Evolutionary conservation across 2,329 filamentous ascomycete species (phyloP), one percentile per base, ranked within the genome.

Genomic region (Diaporthe aspalathi): DNA sequence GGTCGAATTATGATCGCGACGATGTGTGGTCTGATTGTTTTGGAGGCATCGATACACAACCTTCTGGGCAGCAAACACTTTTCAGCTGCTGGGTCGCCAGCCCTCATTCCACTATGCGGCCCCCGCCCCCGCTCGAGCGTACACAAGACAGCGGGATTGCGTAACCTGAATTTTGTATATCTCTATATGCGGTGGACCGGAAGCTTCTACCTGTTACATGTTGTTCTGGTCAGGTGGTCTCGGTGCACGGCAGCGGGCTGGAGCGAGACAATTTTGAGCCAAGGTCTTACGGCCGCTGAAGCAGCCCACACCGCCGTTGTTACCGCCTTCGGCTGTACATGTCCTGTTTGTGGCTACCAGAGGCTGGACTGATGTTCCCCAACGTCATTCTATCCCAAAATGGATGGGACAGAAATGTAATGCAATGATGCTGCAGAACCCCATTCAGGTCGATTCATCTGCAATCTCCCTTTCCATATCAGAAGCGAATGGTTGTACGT

Each of bases 271-370:
- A 38, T 20, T 65, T 65, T 38, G 60, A 65, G 60, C 60, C 60
- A 65, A 22, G 45, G 60, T 65, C 60, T 65, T 65, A 65, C 60
- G 60, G 60, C 60, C 60, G 60, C 45, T 65, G 60, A 65, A 65
- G 60, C 45, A 65, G 45, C 45, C 60, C 60, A 65, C 60, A 65
- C 60, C 60, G 60, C 60, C 60, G 45, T 65, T 50, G 57, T 63
- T 63, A 60, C 54, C 54, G 60, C 60, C 60, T 38, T 65, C 60
- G 60, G 60, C 45, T 65, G 38, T 38, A 65, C 60, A 29, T 65
- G 60, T 50, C 35, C 43, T 24, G 60, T 50, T 65, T 65, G 60
- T 22, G 45, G 14, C 45, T 17, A 50, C 35, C 45, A 65, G 60
- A 50, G 60, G 60, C 60, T 38, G 60, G 45, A 65, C 60, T 20